Evolutionary conservation across 1,284 basidiomycete species (phyloP).

Genomic region (Phenoliferia sp.): DNA sequence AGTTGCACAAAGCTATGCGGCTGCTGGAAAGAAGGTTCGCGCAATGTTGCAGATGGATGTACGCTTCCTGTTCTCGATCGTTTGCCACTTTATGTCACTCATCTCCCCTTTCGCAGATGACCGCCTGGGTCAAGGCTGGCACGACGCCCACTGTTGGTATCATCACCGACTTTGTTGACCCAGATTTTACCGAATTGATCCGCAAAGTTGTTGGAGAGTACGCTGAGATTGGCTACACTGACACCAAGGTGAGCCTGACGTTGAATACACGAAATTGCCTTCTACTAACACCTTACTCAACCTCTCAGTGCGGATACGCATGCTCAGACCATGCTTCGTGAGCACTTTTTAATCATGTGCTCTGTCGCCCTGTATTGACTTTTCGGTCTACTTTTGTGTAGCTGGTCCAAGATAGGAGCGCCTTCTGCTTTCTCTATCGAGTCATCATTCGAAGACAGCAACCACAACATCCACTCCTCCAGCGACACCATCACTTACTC

Average conservation of each 20-base stretch:
- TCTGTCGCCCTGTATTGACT: no score
- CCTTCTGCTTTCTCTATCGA: slow-evolving; percentile 43
- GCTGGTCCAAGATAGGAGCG: slow-evolving; percentile 43
- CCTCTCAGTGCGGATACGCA: slow-evolving; percentile 79
- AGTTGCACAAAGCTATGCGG: slow-evolving; percentile 67
- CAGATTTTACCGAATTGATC: slow-evolving; percentile 67
- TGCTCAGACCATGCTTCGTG: slow-evolving; percentile 63
- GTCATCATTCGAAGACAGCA: slow-evolving; percentile 25
- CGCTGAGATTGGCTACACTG: slow-evolving; percentile 32
- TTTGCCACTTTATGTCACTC: not conserved
- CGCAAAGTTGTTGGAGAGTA: slow-evolving; percentile 65
- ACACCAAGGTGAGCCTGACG: slow-evolving; percentile 10
- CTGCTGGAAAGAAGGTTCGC: slow-evolving; percentile 21
- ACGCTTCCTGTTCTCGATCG: no score
- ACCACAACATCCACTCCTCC: slow-evolving; percentile 60
- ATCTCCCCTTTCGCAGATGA: not conserved
- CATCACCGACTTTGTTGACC: slow-evolving; percentile 80
- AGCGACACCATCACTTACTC: slow-evolving; percentile 73
- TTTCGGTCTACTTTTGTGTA: no score
- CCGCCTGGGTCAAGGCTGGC: slow-evolving; percentile 68
- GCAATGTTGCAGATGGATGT: slow-evolving; percentile 65
- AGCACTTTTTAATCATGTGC: not conserved
- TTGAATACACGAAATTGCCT: slow-evolving; percentile 41
- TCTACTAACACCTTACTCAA: slow-evolving; percentile 30
- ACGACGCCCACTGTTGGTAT: slow-evolving; percentile 83